phyloP scores from a whole-genome alignment of 805 yeast species.

The Saccharomycopsis sp. region DNA sequence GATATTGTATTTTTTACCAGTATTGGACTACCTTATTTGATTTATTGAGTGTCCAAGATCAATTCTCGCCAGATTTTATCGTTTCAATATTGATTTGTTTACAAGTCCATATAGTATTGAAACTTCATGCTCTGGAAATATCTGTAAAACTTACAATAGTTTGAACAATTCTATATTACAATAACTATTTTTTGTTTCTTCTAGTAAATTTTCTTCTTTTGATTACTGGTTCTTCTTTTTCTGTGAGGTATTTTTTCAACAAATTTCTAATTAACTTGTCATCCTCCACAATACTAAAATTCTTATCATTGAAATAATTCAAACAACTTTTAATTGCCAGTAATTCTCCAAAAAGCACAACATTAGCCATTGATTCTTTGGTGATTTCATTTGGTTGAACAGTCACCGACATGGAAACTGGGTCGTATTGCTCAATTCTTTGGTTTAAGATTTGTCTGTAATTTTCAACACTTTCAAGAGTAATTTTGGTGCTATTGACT shows the following conservation, averaged over 20 bases:
- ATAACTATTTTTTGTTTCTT: background rate
- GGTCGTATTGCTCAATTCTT: conserved; percentile 41
- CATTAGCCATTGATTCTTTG: conserved; percentile 37
- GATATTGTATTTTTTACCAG: background rate
- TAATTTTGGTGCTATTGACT: conserved; percentile 40
- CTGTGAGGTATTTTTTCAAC: conserved; percentile 28
- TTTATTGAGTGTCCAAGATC: conserved; percentile 8
- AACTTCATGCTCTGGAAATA: conserved; percentile 16
- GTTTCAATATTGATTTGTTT: conserved; percentile 4
- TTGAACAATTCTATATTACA: background rate
- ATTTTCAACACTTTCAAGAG: conserved; percentile 26
- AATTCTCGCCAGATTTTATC: conserved; percentile 9
- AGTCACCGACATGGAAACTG: conserved; percentile 3
- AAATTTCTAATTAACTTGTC: conserved; percentile 49
- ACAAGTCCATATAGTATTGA: conserved; percentile 8
- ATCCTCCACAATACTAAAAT: conserved; percentile 42
- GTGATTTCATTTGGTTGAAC: conserved; percentile 7
- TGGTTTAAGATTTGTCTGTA: conserved; percentile 26
- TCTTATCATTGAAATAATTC: conserved; percentile 19
- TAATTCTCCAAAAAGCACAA: conserved; percentile 48
- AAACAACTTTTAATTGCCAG: conserved; percentile 35
- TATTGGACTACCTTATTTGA: background rate
- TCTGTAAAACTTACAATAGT: too few relatives aligned
- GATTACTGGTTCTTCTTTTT: background rate
- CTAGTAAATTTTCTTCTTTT: conserved; percentile 8